phyloP scores from a whole-genome alignment of 805 yeast species.

The Metschnikowia similis region DNA sequence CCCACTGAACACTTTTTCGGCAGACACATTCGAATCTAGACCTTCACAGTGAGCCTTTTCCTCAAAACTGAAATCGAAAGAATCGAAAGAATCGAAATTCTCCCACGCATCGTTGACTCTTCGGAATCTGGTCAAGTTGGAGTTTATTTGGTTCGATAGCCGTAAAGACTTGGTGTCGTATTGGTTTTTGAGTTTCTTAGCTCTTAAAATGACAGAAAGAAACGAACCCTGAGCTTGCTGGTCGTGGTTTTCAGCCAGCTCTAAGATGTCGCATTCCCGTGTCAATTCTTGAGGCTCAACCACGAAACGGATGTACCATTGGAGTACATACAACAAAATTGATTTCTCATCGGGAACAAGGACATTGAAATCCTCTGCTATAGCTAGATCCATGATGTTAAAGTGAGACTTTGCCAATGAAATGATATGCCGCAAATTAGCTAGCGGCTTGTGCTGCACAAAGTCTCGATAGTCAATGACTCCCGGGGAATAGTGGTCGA shows the following conservation, averaged over 20 bases:
- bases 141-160: constrained; percentile 23
- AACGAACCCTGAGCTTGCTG: constrained; percentile 4
- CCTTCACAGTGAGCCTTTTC: neutral
- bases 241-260: neutral
- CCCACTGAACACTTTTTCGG: neutral
- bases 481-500: constrained; percentile 21
- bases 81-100: neutral
- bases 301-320: constrained; percentile 49
- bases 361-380: constrained; percentile 49
- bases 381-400: constrained; percentile 50
- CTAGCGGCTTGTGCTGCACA: constrained; percentile 15
- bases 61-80: neutral
- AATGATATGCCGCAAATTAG: constrained; percentile 28
- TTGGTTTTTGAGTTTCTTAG: constrained; percentile 22
- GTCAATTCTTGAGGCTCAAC: neutral
- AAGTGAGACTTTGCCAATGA: constrained; percentile 39
- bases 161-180: constrained; percentile 31
- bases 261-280: neutral
- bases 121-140: constrained; percentile 3
- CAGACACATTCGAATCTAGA: neutral
- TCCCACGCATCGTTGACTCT: neutral
- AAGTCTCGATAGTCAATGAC: constrained; percentile 24
- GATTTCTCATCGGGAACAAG: constrained; percentile 57
- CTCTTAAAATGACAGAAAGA: constrained; percentile 6
- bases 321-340: constrained; percentile 53